Evolutionary conservation across 2,329 filamentous ascomycete genomes (phyloP).

Genomic region (Cladosporium sp.): DNA sequence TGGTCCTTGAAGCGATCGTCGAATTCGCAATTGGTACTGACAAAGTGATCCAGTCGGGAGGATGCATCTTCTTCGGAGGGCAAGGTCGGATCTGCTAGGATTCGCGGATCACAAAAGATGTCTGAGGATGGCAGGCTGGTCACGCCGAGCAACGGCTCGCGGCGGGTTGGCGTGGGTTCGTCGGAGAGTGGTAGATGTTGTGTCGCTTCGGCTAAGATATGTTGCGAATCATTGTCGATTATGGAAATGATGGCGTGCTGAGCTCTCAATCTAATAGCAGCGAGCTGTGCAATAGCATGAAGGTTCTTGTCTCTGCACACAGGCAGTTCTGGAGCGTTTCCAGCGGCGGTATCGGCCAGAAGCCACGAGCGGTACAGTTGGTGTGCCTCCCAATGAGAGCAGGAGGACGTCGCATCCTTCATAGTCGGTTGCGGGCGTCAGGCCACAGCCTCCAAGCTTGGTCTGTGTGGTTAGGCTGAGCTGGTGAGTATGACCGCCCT

Average conservation of each 20-base stretch:
- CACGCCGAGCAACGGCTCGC: neutral
- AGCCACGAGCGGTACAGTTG: neutral
- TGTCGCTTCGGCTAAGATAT: constrained; percentile 48
- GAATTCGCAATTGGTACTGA: constrained; percentile 25
- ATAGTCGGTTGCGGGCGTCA: neutral
- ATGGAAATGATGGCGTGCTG: constrained; percentile 39
- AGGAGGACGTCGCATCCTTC: neutral
- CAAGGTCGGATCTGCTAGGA: neutral
- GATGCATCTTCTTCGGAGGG: neutral
- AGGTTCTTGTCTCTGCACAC: constrained; percentile 13
- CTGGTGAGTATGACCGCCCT: neutral
- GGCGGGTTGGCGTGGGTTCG: constrained; percentile 16
- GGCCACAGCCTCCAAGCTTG: neutral
- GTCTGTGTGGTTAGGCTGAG: neutral
- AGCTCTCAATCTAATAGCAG: constrained; percentile 32
- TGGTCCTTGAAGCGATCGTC: constrained; percentile 31
- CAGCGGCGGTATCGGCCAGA: neutral
- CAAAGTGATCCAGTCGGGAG: constrained; percentile 13
- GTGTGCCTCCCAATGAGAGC: neutral
- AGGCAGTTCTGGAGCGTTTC: constrained; percentile 9
- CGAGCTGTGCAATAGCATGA: constrained; percentile 33
- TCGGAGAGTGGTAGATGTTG: constrained; percentile 36
- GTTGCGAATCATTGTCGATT: constrained; percentile 46
- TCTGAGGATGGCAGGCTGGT: neutral
- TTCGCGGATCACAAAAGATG: neutral